Conservation (phyloP, 176 grass and related monocot species). For the Poa annua region DNA sequence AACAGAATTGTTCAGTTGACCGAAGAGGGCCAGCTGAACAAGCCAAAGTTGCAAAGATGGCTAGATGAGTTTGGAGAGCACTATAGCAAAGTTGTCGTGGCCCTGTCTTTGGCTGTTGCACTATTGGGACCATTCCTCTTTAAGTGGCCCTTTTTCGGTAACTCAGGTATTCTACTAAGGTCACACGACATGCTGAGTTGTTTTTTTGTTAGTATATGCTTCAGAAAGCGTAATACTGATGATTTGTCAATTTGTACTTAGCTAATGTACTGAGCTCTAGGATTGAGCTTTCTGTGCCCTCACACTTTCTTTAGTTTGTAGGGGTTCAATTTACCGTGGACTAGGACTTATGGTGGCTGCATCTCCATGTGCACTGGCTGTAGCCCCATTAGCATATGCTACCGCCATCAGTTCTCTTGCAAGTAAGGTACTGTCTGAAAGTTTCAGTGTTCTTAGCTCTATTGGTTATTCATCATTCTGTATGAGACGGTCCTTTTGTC, state of each 20-base stretch:
- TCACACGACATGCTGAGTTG: background rate
- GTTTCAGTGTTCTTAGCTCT: constrained; percentile 8
- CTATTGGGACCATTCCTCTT: constrained; percentile 87
- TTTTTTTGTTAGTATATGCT: constrained; percentile 1
- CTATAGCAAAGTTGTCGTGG: constrained; percentile 92
- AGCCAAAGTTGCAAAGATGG: constrained; percentile 98
- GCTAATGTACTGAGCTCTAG: constrained; percentile 16
- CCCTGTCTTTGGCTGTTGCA: constrained; percentile 79
- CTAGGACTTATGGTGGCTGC: constrained; percentile 99
- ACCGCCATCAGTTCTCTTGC: constrained; percentile 97
- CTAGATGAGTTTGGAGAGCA: constrained; percentile 96
- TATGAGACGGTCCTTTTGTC: background rate
- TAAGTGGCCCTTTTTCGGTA: constrained; percentile 96
- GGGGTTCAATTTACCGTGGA: constrained; percentile 94
- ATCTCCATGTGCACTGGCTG: constrained; percentile 95
- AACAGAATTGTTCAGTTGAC: constrained; percentile 95
- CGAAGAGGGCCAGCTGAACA: constrained; percentile 93
- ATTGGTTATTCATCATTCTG: background rate
- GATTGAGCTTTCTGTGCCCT: constrained; percentile 33
- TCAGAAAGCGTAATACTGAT: background rate
- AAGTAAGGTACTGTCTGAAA: constrained; percentile 72
- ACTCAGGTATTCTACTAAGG: constrained; percentile 74
- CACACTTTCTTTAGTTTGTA: constrained; percentile 82
- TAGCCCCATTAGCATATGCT: constrained; percentile 96
- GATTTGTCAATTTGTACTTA: constrained; percentile 31